A percentile compares a stretch with the other conserved stretches of the same genome.
Evolutionary conservation across 2,329 filamentous ascomycete species (phyloP).

Genomic region (Fusarium sp.): DNA sequence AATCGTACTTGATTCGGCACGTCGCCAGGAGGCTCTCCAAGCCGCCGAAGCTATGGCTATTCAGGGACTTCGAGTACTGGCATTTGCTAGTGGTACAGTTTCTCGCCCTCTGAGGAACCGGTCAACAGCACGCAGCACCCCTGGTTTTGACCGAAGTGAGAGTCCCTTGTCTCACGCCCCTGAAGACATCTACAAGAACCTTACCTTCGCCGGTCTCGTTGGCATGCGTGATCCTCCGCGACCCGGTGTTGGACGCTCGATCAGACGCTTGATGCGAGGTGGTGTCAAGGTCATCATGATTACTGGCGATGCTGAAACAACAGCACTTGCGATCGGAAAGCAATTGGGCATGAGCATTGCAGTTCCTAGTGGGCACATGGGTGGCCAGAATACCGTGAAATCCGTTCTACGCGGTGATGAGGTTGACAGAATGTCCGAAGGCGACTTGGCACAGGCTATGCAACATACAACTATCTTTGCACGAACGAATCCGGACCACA

Average conservation of each 20-base stretch:
- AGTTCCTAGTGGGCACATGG: constrained; percentile 62
- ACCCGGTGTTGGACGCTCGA: constrained; percentile 89
- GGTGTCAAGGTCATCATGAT: constrained; percentile 99
- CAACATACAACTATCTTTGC: constrained; percentile 94
- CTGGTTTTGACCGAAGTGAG: constrained; percentile 55
- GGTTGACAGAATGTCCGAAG: constrained; percentile 90
- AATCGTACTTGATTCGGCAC: constrained; percentile 82
- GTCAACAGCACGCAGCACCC: constrained; percentile 65
- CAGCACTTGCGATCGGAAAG: constrained; percentile 91
- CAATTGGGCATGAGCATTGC: constrained; percentile 94
- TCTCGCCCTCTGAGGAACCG: constrained; percentile 60
- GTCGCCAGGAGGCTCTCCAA: constrained; percentile 78
- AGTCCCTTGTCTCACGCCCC: constrained; percentile 59
- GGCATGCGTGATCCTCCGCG: constrained; percentile 98
- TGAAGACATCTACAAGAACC: constrained; percentile 83
- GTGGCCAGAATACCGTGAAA: constrained; percentile 70
- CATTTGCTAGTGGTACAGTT: constrained; percentile 88
- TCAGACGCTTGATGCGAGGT: constrained; percentile 89
- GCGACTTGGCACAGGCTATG: constrained; percentile 86
- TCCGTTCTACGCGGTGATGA: constrained; percentile 89
- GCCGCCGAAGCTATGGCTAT: constrained; percentile 90
- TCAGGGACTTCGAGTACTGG: constrained; percentile 89
- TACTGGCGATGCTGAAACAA: constrained; percentile 95
- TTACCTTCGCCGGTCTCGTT: constrained; percentile 91
- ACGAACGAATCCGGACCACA: constrained; percentile 95